Base-by-base conservation (phyloP, 2,329 filamentous ascomycete species). In the Ilyonectria sp. region DNA sequence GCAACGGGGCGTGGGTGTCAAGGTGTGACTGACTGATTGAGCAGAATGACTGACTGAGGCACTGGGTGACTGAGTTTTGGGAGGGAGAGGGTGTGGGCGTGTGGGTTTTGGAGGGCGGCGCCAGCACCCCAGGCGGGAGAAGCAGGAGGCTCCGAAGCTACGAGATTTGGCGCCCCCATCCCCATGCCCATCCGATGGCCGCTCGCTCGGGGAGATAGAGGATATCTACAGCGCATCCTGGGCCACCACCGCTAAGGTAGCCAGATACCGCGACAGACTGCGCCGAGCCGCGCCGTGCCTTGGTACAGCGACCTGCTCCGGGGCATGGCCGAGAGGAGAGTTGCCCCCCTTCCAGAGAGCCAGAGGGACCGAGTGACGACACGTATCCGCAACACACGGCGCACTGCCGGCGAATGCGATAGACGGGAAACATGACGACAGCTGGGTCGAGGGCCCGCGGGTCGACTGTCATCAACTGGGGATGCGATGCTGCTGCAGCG, bases 141-240 rank as follows among this genome's bases (percentile, higher is more conserved):
- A 76, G 72, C 71, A 76, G 74, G 74, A 76, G 74, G 67, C 67
- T 74, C 70, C 63, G 70, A 71, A 71, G 54, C 60, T 56, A 47
- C 50, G 50, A 66, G 58, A 57, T 66, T 59, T 60, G 50, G 55
- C 59, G 59, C 55, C 64, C 63, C 54, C 63, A 31, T 54, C 33
- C 37, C 26, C 26, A 26, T 55, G 50, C 46, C 52, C 58, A 62
- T 63, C 63, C 53, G 63, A 63, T 63, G 58, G 64, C 57, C 54
- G 60, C 64, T 67, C 57, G 63, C 59, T 63, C 57, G 63, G 63
- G 63, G 63, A 65, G 63, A 65, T 65, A 65, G 63, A 65, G 55
- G 60, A 35, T 53, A 60, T 44, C 26, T 47, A 43, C 26, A 46
- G 33, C 33, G 29, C 37, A 53, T 35, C 50, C 31, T 53, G 29